phyloP scores from a whole-genome alignment of 2,329 filamentous ascomycete species.

The Pleoardoris graminearum region DNA sequence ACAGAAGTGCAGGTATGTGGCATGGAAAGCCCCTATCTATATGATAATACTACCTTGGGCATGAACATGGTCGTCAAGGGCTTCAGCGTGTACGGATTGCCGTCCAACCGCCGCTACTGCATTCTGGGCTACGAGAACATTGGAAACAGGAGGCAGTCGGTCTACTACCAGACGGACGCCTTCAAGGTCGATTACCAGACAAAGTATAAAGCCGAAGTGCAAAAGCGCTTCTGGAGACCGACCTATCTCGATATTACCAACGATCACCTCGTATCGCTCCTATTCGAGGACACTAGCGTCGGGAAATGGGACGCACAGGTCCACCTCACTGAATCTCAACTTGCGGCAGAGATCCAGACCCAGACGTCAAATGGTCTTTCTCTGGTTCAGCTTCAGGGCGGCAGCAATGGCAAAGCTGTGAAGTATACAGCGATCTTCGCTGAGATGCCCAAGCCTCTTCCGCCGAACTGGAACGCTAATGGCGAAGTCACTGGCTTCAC shows the following conservation, averaged over 20 bases:
- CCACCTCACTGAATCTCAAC: slow-evolving; percentile 16
- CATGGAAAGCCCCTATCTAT: slow-evolving; percentile 12
- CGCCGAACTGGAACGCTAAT: slow-evolving; percentile 22
- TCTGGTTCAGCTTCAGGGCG: slow-evolving; percentile 20
- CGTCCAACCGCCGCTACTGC: slow-evolving; percentile 21
- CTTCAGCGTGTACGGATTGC: slow-evolving; percentile 22
- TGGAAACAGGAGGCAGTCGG: slow-evolving; percentile 18
- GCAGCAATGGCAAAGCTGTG: slow-evolving; percentile 8
- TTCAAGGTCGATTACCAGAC: slow-evolving; percentile 12
- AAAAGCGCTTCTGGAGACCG: slow-evolving; percentile 28
- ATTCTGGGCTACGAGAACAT: slow-evolving; percentile 24
- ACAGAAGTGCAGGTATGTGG: slow-evolving; percentile 16
- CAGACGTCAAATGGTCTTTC: slow-evolving; percentile 16
- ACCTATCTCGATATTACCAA: slow-evolving; percentile 20
- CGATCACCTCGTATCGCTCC: slow-evolving; percentile 18
- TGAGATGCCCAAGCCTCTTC: slow-evolving; percentile 15
- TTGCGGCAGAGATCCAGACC: slow-evolving; percentile 17
- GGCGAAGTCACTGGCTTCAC: slow-evolving; percentile 24
- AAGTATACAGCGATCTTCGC: slow-evolving; percentile 28
- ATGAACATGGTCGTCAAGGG: slow-evolving; percentile 16
- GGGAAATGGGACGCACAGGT: slow-evolving; percentile 22
- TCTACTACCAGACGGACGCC: slow-evolving; percentile 17
- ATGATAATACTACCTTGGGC: slow-evolving; percentile 10
- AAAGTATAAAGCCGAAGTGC: slow-evolving; percentile 14
- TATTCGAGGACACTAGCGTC: slow-evolving; percentile 28